A percentile compares a stretch with the other conserved stretches of the same genome.
These are phyloP conservation scores for Posidonia australis DNA, from an alignment of 106 monocot species.

Conservation along the genomic window DNA sequence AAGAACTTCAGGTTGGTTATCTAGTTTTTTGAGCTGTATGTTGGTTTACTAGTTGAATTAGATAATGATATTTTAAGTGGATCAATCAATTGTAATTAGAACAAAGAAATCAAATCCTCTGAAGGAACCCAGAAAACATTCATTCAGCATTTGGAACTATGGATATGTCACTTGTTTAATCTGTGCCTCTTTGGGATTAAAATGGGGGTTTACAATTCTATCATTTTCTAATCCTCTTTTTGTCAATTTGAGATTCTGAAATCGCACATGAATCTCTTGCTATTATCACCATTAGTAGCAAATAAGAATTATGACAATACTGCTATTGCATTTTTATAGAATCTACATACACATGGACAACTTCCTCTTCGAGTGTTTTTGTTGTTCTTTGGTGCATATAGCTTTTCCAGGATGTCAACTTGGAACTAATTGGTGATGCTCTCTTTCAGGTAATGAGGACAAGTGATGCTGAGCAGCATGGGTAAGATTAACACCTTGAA, in stretches of 20 bases:
- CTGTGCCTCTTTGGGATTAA: too few relatives aligned
- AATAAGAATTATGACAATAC: neutral
- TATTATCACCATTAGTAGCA: neutral
- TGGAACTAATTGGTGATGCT: neutral
- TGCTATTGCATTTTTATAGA: neutral
- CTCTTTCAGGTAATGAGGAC: slow-evolving; percentile 21
- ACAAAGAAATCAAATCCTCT: too few relatives aligned
- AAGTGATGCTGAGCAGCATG: slow-evolving; percentile 10
- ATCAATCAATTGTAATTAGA: too few relatives aligned
- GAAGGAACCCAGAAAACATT: too few relatives aligned
- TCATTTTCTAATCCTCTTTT: too few relatives aligned
- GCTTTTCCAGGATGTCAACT: neutral
- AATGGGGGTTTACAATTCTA: too few relatives aligned
- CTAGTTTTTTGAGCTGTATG: neutral
- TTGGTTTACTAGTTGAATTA: neutral
- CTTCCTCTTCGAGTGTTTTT: neutral
- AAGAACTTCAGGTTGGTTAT: neutral
- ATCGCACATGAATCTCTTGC: too few relatives aligned
- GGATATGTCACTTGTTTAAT: too few relatives aligned
- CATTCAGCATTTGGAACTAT: too few relatives aligned
- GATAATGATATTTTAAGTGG: neutral
- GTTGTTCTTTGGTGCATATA: neutral
- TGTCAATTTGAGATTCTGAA: too few relatives aligned
- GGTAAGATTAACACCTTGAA: slow-evolving; percentile 11
- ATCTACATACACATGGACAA: neutral